Evolutionary conservation across 2,329 filamentous ascomycete species (phyloP), one percentile per base, ranked within the genome.

Genomic region (Penicillium digitatum): DNA sequence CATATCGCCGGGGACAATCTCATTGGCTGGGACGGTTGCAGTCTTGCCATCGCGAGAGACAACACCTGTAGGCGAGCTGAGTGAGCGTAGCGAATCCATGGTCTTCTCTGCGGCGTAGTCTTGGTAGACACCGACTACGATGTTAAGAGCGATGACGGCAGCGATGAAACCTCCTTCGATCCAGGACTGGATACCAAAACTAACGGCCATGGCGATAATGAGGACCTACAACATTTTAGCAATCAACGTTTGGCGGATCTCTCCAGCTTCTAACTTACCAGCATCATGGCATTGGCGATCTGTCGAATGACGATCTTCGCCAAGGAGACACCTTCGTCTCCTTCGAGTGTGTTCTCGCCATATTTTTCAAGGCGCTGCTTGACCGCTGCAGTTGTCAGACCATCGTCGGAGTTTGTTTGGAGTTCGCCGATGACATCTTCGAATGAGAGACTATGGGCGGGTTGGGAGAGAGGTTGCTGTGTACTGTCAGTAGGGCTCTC

Each of bases 181-280:
- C 66, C 78, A 84, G 56, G 82, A 81, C 34, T 77, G 70, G 24
- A 83, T 81, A 32, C 80, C 82, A 64, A 80, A 81, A 66, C 79
- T 80, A 48, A 82, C 78, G 54, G 84, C 85, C 84, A 89, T 89
- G 63, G 88, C 88, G 67, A 89, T 85, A 65, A 90, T 81, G 62
- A 92, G 85, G 55, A 89, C 87, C 87, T 89, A 62, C 52, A 81
- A 53, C 5, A 63, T 22, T 20, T 47, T 40, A 55, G 51, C 14
- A 34, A 22, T 18, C 4, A 37, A n/a, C 29, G 6, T 18, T 27
- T 31, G 27, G 1, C 10, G 27, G 27, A 1, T 35, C 2, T 10
- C 12, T 14, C 8, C 3, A 1, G 12, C 18, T 40, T 22, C 8
- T 22, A 1, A 69, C 69, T 66, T 69, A 86, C 86, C 70, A 88